Percentiles rank a stretch among this genome's conserved stretches.
Conservation (phyloP, 305 asterid genomes). For the Solanum hybrid region DNA sequence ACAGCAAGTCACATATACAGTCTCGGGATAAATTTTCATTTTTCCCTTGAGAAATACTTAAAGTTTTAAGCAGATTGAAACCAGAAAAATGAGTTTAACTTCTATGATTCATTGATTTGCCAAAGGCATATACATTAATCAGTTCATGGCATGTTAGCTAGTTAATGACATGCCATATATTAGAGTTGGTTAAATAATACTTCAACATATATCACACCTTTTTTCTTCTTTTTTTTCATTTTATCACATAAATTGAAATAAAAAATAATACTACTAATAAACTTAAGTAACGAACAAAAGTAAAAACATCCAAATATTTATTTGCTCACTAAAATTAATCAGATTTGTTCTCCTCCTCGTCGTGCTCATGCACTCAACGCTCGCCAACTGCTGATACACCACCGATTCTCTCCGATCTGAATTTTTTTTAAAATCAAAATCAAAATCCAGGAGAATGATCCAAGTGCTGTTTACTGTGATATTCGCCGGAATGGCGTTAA, state of each 20-base stretch:
- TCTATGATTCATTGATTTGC: neutral
- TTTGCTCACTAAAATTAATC: neutral
- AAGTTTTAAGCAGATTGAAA: neutral
- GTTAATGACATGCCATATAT: neutral
- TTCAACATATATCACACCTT: too few relatives aligned
- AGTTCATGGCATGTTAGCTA: neutral
- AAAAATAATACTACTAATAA: neutral
- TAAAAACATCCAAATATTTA: neutral
- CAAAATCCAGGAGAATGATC: conserved; percentile 31
- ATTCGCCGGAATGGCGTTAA: conserved; percentile 65
- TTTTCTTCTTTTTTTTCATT: too few relatives aligned
- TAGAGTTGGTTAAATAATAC: too few relatives aligned
- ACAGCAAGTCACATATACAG: neutral
- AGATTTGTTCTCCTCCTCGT: neutral
- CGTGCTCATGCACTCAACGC: neutral
- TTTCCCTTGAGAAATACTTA: neutral
- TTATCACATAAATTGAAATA: neutral
- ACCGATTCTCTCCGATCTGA: neutral
- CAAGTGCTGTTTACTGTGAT: conserved; percentile 49
- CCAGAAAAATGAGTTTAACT: neutral
- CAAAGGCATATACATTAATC: neutral
- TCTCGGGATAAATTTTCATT: neutral
- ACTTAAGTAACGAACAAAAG: neutral
- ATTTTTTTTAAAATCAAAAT: neutral
- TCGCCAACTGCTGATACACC: neutral